Evolutionary conservation across 2,329 filamentous ascomycete species (phyloP), one percentile per base, ranked within the genome.

Genomic region (Aureobasidium vineae): DNA sequence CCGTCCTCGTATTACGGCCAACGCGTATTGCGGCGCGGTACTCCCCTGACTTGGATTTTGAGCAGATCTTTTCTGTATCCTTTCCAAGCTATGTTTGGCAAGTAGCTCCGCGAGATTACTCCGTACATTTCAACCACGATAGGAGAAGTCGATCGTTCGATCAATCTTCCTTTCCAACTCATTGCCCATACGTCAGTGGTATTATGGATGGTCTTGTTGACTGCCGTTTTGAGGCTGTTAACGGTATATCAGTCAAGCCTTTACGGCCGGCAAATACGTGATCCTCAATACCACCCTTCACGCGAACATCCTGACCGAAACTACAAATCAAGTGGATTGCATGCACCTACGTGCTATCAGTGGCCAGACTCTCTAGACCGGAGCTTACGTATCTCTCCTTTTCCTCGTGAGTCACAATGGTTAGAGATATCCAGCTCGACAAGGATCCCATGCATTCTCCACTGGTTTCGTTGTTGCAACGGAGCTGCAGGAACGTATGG

Each of bases 401-500:
- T 11, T 13, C 33, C 33, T 13, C 33, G 15, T 52, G 15, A 11
- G 15, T 21, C 13, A 19, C 26, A 26, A 47, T 31, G 16, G 36
- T 16, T 38, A 19, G 16, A n/a, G 13, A 59, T 33, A 38, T 19
- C 13, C 19, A 23, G 1, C 57, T 49, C 10, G 57, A 47, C 43
- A 23, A 36, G 57, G 43, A 49, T 57, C 3, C 28, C 41, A 21
- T 36, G 26, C 31, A 19, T 43, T 49, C n/a, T 49, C 28, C n/a
- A 49, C 41, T 21, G 10, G 38, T 31, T 21, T 61, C 28, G 57
- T 49, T 61, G 13, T 49, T 38, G 41, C 43, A 61, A 47, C 57
- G 41, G 41, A 61, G 43, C 41, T 61, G 57, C 57, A 61, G 38
- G 40, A 43, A 43, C 40, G 54, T 45, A 23, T 59, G 54, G 54